phyloP scores from a whole-genome alignment of 164 flowering plant genomes.

The Liriodendron chinense region DNA sequence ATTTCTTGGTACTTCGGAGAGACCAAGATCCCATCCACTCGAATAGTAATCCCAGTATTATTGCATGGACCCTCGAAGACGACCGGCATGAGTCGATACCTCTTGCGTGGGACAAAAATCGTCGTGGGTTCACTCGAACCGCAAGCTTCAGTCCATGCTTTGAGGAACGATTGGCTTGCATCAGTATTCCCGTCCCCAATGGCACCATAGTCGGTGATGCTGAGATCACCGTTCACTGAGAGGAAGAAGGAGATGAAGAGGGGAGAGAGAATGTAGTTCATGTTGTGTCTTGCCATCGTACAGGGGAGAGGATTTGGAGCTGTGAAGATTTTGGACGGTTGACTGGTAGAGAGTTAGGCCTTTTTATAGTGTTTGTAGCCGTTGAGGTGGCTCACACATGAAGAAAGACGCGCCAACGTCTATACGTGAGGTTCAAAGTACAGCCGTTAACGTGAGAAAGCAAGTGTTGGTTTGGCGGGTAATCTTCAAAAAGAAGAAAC shows the following conservation, averaged over 20 bases:
- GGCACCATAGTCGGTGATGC: constrained; percentile 33
- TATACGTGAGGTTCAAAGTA: neutral
- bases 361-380: neutral
- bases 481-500: too few relatives aligned
- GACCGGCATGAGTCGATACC: constrained; percentile 15
- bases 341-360: neutral
- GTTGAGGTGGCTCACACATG: neutral
- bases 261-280: neutral
- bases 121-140: constrained; percentile 11
- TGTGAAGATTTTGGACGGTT: neutral
- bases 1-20: constrained; percentile 26
- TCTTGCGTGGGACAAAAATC: constrained; percentile 29
- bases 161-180: constrained; percentile 23
- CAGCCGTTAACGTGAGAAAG: neutral
- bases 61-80: constrained; percentile 22
- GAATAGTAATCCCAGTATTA: constrained; percentile 12
- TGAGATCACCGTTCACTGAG: constrained; percentile 1
- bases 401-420: neutral
- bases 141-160: constrained; percentile 39
- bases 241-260: neutral
- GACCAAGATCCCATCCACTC: constrained; percentile 26
- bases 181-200: constrained; percentile 30
- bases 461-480: neutral
- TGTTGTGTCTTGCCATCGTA: constrained; percentile 7
- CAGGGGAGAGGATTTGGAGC: neutral